A percentile compares a stretch with the other conserved stretches of the same genome.
phyloP scores from a whole-genome alignment of 805 yeast genomes.

The Candida khao-thaluensis region DNA sequence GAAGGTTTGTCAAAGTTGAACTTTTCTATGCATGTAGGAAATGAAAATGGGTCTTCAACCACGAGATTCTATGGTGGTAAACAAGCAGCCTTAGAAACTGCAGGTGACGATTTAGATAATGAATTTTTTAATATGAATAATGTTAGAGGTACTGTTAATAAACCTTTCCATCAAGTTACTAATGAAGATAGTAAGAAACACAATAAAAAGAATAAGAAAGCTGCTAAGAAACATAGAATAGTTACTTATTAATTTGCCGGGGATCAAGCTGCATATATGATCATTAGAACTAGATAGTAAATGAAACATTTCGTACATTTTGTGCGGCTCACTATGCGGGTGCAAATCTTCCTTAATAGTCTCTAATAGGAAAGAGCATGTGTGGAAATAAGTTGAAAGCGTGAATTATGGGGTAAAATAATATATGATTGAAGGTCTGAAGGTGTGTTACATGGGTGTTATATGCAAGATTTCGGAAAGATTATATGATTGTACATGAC shows the following conservation, averaged over 20 bases:
- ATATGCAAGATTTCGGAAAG: no score
- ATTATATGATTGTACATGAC: no score
- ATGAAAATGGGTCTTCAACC: slow-evolving; percentile 25
- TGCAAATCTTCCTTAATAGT: slow-evolving; percentile 1
- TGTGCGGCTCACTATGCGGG: slow-evolving; percentile 9
- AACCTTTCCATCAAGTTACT: slow-evolving; percentile 69
- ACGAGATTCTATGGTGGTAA: slow-evolving; percentile 72
- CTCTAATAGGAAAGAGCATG: slow-evolving; percentile 1
- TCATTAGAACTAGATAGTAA: no score
- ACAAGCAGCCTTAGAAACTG: slow-evolving; percentile 74
- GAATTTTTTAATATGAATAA: slow-evolving; percentile 76
- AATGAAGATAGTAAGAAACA: slow-evolving; percentile 51
- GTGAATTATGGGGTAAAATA: neutral
- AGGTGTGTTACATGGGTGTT: no score
- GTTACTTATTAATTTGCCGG: slow-evolving; percentile 20
- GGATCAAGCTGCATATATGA: no score
- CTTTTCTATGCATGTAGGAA: slow-evolving; percentile 71
- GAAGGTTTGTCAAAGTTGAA: slow-evolving; percentile 70
- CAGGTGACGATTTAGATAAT: slow-evolving; percentile 79
- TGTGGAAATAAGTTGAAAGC: neutral
- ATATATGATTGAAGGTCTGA: no score
- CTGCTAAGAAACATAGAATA: slow-evolving; percentile 45
- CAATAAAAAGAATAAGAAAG: slow-evolving; percentile 74
- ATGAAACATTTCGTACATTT: no score
- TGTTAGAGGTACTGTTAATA: slow-evolving; percentile 59